Percentiles rank a stretch among this genome's conserved stretches.
Conservation (phyloP, 2,329 filamentous ascomycete genomes). For the Pestalotiopsis sp. region DNA sequence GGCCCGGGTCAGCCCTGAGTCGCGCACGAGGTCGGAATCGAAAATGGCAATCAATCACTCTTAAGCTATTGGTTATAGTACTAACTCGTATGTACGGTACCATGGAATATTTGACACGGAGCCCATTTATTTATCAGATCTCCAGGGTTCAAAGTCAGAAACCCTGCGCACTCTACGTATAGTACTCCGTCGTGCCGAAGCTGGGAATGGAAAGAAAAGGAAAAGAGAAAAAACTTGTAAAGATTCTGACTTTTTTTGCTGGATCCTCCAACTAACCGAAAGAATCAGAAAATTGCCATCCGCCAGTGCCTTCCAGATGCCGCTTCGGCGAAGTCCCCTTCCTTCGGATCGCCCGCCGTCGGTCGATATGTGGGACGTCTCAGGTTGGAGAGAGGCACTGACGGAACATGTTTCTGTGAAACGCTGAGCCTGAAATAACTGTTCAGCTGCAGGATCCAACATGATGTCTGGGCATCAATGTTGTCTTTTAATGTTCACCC, state of each 20-base stretch:
- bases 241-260: too few relatives aligned
- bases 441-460: background rate
- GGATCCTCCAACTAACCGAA: too few relatives aligned
- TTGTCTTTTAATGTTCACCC: background rate
- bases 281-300: background rate
- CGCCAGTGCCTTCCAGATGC: background rate
- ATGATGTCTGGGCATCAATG: background rate
- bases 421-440: slow-evolving; percentile 4
- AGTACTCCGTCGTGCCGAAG: background rate
- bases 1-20: background rate
- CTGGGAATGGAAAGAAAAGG: background rate
- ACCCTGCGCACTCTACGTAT: background rate
- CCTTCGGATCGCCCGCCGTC: background rate
- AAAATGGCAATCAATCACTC: background rate
- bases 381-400: slow-evolving; percentile 4
- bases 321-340: background rate
- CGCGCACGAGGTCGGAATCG: background rate
- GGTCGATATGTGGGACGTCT: slow-evolving; percentile 9
- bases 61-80: background rate
- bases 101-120: background rate
- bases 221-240: background rate
- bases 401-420: slow-evolving; percentile 9
- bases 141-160: background rate
- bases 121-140: background rate
- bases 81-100: background rate